Conservation (phyloP, 2,329 filamentous ascomycete species). For the Epichloe coenophiala region DNA sequence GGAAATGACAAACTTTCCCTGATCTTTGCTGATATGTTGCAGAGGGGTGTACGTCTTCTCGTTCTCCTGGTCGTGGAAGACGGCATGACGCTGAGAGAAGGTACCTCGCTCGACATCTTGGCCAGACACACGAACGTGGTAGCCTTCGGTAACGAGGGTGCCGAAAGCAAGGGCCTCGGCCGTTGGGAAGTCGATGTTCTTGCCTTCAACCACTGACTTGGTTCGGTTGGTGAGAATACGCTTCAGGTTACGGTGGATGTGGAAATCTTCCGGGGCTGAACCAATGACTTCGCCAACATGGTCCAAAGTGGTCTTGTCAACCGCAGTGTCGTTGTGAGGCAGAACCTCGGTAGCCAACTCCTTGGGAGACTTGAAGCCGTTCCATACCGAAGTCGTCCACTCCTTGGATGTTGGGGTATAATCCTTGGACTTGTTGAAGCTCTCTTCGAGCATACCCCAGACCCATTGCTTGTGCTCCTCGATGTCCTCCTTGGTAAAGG, state of each 20-base stretch:
- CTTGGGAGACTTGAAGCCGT: constrained; percentile 98
- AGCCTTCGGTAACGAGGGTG: constrained; percentile 77
- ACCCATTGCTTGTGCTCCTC: constrained; percentile 99
- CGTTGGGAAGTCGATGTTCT: constrained; percentile 95
- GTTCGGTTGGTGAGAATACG: constrained; percentile 82
- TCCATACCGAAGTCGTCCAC: constrained; percentile 98
- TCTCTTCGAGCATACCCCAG: constrained; percentile 97
- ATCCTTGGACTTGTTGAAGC: constrained; percentile 93
- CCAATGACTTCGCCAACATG: constrained; percentile 76
- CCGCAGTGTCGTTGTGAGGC: constrained; percentile 77
- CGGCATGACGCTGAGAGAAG: constrained; percentile 94
- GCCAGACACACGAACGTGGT: constrained; percentile 93
- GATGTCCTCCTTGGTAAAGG: constrained; percentile 93
- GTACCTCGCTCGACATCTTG: constrained; percentile 99
- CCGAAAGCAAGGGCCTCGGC: constrained; percentile 94
- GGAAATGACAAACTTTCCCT: constrained; percentile 90
- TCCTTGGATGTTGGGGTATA: constrained; percentile 94
- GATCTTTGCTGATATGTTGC: constrained; percentile 76
- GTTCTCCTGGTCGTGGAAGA: constrained; percentile 93
- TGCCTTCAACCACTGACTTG: constrained; percentile 83
- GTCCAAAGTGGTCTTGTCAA: constrained; percentile 58
- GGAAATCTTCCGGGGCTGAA: constrained; percentile 69
- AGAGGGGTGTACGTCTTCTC: constrained; percentile 89
- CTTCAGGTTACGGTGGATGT: constrained; percentile 88
- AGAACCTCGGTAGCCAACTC: constrained; percentile 90